Base-by-base conservation (phyloP, 1,139 yeast genomes). In the Kurtzmaniella quercitrusa region DNA sequence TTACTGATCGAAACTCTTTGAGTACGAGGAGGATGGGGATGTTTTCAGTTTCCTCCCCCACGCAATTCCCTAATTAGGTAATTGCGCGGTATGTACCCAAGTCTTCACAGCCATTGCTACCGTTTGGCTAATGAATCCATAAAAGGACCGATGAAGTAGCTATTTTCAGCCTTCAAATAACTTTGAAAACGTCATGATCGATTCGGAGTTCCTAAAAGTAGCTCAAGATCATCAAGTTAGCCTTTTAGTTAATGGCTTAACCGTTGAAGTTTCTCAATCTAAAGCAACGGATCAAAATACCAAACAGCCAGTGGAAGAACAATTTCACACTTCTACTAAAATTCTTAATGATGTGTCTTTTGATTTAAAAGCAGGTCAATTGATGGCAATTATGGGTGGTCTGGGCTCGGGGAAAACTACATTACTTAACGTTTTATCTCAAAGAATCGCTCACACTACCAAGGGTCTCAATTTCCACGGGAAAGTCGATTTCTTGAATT, bases 321-420 rank as follows among this genome's bases (percentile, higher is more conserved):
- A 36, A 36, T 38, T 25, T 40, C 19, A 6, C 38, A 12, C 12
- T 27, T 4, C 31, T 1, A 25, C 48, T 10, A 47, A 55, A 19
- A 70, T 73, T 25, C 53, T 73, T 15, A 60, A 70, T 46, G 62
- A 77, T 44, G 66, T 84, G 34, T 75, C 82, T 2, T 75, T 84
- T 48, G 79, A 79, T 43, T 67, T 85, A 10, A 74, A 77, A 0
- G 54, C 70, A 1, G 81, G 78, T 34, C 68, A 74, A 40, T 63
- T 77, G 50, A 73, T 84, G 65, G 93, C 93, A 4, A 82, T 86
- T 25, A 76, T 85, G 68, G 95, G 95, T 2, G 91, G 94, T 0
- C 82, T 94, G 0, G 96, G 96, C 0, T 80, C 90, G 6, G 96
- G 96, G 4, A 89, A 89, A 57, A 89, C 96, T 0, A 86, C 96